Evolutionary conservation across 2,329 filamentous ascomycete genomes (phyloP), one percentile per base, ranked within the genome.

Genomic region (Epichloe uncinata): DNA sequence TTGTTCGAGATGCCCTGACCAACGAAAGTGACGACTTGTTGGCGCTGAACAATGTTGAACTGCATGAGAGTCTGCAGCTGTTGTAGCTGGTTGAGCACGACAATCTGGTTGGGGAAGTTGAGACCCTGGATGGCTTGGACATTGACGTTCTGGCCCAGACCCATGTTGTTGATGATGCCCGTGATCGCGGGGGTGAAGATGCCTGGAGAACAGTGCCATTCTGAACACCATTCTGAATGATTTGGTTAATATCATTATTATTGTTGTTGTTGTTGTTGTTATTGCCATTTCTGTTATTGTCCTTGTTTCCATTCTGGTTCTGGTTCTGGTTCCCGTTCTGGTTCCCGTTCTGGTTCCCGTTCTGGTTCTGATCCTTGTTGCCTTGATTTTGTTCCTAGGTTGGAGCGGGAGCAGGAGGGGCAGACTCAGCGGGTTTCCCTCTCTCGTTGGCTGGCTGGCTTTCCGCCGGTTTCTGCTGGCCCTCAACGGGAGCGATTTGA

Each of bases 161-260:
- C 60, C 51, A 66, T 58, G 52, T 55, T 52, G 50, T 54, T 55
- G 49, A 65, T 56, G 20, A 64, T 56, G 38, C 54, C 53, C 37
- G 53, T 35, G 42, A 61, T 58, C 50, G 49, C 51, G 47, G 54
- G 54, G 36, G 53, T 46, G 20, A 63, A 52, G 20, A 47, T 18
- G 48, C 51, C 42, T 57, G 49, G 52, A 52, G 46, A 44, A 37
- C 13, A 8, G 2, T 37, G 5, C 53, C 49, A 37, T 50, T 52
- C 35, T 50, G 43, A 43, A 53, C 41, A 48, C 53, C 53, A 42
- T 52, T 43, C 42, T 50, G 42, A 20, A 49, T 30, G 45, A 52
- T 47, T 20, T 45, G 33, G 37, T 53, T 50, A 33, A 48, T 42
- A 22, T 50, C 36, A 22, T 51, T 20, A 22, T n/a, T n/a, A n/a